These are phyloP conservation scores for Nothopassalora personata DNA, from an alignment of 2,329 filamentous ascomycete genomes.

Conservation along the genomic window DNA sequence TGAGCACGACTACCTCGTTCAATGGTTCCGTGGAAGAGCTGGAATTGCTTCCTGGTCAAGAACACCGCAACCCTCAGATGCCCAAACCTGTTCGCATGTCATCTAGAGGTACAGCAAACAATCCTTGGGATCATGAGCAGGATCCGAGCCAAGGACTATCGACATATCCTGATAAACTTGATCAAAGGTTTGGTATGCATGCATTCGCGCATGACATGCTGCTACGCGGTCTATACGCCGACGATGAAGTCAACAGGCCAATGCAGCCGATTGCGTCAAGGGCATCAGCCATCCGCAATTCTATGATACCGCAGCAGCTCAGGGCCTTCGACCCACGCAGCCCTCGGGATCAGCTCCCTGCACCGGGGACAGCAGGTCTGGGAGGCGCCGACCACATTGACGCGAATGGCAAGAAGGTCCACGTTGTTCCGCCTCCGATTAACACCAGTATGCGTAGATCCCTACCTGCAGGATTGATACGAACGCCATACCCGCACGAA, in stretches of 20 bases:
- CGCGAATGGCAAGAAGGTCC: slow-evolving; percentile 25
- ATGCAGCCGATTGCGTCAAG: not conserved
- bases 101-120: slow-evolving; percentile 9
- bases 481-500: slow-evolving; percentile 31
- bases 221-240: slow-evolving; percentile 29
- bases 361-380: not conserved
- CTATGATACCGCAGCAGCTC: slow-evolving; percentile 22
- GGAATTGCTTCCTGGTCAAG: slow-evolving; percentile 12
- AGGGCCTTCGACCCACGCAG: slow-evolving; percentile 23
- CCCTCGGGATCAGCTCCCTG: slow-evolving; percentile 16
- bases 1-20: slow-evolving; percentile 23
- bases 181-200: slow-evolving; percentile 30
- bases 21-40: slow-evolving; percentile 29
- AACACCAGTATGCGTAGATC: slow-evolving; percentile 21
- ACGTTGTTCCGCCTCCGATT: slow-evolving; percentile 32
- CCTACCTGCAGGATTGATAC: slow-evolving; percentile 27
- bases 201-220: slow-evolving; percentile 32
- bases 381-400: not conserved
- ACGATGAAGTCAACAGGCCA: slow-evolving; percentile 20
- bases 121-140: slow-evolving; percentile 9
- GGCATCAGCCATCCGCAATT: slow-evolving; percentile 13
- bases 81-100: slow-evolving; percentile 14
- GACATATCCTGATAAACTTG: slow-evolving; percentile 20
- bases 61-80: slow-evolving; percentile 13
- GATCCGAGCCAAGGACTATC: slow-evolving; percentile 4